phyloP scores from a whole-genome alignment of 2,329 filamentous ascomycete species.

The Phaeosphaeria sp. region DNA sequence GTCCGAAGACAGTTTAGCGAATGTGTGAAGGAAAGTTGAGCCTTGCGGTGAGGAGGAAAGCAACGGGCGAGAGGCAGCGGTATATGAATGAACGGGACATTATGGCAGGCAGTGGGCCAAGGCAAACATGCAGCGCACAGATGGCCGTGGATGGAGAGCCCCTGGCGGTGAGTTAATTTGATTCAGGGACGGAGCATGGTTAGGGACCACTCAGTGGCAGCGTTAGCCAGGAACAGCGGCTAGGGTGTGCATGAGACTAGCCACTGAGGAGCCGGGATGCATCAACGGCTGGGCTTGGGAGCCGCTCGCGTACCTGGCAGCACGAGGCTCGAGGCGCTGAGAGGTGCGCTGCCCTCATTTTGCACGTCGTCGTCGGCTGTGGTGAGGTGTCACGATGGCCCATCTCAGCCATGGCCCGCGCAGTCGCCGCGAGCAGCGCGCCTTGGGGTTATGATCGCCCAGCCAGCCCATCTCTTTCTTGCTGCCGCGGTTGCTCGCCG shows the following conservation, averaged over 20 bases:
- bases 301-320: conserved; percentile 47
- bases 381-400: conserved; percentile 9
- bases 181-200: conserved; percentile 31
- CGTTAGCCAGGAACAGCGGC: conserved; percentile 31
- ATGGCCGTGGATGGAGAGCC: conserved; percentile 27
- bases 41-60: conserved; percentile 42
- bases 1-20: conserved; percentile 45
- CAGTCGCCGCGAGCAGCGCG: not conserved
- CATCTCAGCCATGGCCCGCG: not conserved
- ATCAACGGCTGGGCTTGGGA: conserved; percentile 19
- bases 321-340: conserved; percentile 71
- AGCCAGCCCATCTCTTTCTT: conserved; percentile 8
- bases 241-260: conserved; percentile 21
- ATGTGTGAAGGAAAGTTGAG: conserved; percentile 42
- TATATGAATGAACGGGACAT: conserved; percentile 43
- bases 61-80: conserved; percentile 17
- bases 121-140: conserved; percentile 26
- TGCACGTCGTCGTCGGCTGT: not conserved
- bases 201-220: conserved; percentile 34
- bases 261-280: conserved; percentile 27
- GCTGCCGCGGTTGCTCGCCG: conserved; percentile 16
- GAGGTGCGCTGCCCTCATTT: conserved; percentile 14
- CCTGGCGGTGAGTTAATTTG: conserved; percentile 46
- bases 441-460: not conserved
- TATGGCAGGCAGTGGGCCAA: conserved; percentile 39